Conservation (phyloP, 2,329 filamentous ascomycete genomes). For the Trichophyton mentagrophytes region DNA sequence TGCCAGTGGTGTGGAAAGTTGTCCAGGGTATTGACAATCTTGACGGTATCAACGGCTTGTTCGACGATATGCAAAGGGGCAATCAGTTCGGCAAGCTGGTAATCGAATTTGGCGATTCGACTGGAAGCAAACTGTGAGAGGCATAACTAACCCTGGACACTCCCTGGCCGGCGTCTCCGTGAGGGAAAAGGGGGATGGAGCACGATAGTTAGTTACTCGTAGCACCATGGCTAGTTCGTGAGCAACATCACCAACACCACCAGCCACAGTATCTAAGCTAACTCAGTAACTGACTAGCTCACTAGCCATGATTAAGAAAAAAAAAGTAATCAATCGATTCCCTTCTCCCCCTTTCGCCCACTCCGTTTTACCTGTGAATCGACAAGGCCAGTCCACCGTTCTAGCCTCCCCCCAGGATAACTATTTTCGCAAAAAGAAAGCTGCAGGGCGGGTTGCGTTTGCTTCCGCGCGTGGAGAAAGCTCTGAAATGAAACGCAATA, state of each 20-base stretch:
- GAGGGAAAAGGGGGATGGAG: background rate
- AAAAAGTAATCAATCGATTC: background rate
- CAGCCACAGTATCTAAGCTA: background rate
- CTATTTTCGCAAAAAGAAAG: background rate
- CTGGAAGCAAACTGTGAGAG: slow-evolving; percentile 12
- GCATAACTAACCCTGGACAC: no score
- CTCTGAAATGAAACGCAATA: slow-evolving; percentile 2
- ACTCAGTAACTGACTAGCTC: background rate
- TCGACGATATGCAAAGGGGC: slow-evolving; percentile 75
- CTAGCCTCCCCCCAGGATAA: background rate
- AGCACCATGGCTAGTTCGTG: background rate
- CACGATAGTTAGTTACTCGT: background rate
- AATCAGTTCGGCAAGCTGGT: slow-evolving; percentile 90
- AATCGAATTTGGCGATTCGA: slow-evolving; percentile 31
- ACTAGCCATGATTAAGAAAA: background rate
- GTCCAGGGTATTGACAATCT: slow-evolving; percentile 63
- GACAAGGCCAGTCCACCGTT: background rate
- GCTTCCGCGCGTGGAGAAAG: background rate
- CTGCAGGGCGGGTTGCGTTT: background rate
- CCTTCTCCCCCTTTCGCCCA: background rate
- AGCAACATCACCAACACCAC: background rate
- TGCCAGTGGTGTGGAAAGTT: slow-evolving; percentile 62
- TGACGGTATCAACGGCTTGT: slow-evolving; percentile 66
- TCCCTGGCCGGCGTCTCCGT: background rate
- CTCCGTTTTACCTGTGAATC: slow-evolving; percentile 1